Evolutionary conservation across 805 yeast species (phyloP).

Genomic region (Yueomyces sp.): DNA sequence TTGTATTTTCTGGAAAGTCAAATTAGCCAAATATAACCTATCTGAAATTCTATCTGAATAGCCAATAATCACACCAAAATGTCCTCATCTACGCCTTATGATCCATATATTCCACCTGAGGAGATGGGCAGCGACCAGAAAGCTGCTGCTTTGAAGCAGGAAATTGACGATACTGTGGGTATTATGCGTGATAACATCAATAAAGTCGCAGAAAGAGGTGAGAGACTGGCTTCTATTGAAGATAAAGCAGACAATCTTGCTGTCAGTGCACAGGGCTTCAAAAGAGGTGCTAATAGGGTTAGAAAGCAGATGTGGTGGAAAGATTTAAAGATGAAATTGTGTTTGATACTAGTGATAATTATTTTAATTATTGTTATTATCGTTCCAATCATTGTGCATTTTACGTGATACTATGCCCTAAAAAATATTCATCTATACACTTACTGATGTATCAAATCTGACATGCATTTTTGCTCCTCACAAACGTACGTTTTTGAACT

Average conservation of each 20-base stretch:
- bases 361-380: conserved; percentile 73
- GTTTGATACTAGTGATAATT: conserved; percentile 69
- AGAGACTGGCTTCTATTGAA: conserved; percentile 80
- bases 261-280: conserved; percentile 84
- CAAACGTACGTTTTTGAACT: too few species aligned
- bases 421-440: too few species aligned
- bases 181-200: conserved; percentile 95
- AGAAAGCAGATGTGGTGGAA: conserved; percentile 99
- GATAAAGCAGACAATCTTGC: conserved; percentile 90
- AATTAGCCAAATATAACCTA: too few species aligned
- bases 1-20: too few species aligned
- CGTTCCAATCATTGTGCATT: conserved; percentile 89
- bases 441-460: too few species aligned
- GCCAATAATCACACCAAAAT: conserved; percentile 20
- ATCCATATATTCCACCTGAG: conserved; percentile 67
- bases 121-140: conserved; percentile 25
- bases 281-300: conserved; percentile 92
- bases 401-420: conserved; percentile 25
- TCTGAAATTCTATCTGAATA: not conserved
- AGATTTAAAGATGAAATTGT: conserved; percentile 90
- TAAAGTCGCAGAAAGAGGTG: conserved; percentile 89
- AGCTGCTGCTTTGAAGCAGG: conserved; percentile 80
- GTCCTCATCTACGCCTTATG: conserved; percentile 76
- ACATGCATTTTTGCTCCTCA: too few species aligned
- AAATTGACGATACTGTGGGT: conserved; percentile 91